Evolutionary conservation across 208 protist species (phyloP).

Genomic region (Phytomonas sp.): DNA sequence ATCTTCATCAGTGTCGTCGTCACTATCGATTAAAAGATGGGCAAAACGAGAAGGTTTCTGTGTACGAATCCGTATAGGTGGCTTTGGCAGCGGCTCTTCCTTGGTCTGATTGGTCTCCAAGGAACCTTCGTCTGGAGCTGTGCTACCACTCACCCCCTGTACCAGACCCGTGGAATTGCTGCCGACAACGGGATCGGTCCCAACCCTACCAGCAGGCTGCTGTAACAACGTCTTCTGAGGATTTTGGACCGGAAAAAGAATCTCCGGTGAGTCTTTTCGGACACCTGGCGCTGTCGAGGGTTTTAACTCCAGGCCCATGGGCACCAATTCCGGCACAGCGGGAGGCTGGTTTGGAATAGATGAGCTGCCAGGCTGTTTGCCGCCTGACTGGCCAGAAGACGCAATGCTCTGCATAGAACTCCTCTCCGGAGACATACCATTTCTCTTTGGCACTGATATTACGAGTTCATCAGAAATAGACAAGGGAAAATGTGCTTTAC

Average conservation of each 20-base stretch:
- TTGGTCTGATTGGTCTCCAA: neutral
- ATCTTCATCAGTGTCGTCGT: neutral
- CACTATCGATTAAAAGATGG: neutral
- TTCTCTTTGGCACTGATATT: neutral
- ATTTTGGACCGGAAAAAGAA: neutral
- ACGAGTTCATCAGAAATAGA: neutral
- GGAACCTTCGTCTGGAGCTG: neutral
- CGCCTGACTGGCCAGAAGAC: neutral
- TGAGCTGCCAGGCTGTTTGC: neutral
- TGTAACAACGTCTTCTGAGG: neutral
- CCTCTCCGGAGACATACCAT: neutral
- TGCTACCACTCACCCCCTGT: neutral
- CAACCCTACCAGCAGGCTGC: neutral
- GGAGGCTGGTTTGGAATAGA: neutral
- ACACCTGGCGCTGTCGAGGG: neutral
- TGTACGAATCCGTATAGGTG: neutral
- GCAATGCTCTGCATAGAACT: neutral
- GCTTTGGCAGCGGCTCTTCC: neutral
- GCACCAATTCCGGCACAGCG: neutral
- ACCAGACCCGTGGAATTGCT: neutral
- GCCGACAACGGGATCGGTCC: neutral
- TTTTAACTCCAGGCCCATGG: neutral
- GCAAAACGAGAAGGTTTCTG: neutral
- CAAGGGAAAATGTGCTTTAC: neutral
- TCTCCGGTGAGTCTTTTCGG: neutral